Percentiles rank a stretch among this genome's conserved stretches.
Conservation (phyloP, 805 yeast species). For the Metschnikowia matae region DNA sequence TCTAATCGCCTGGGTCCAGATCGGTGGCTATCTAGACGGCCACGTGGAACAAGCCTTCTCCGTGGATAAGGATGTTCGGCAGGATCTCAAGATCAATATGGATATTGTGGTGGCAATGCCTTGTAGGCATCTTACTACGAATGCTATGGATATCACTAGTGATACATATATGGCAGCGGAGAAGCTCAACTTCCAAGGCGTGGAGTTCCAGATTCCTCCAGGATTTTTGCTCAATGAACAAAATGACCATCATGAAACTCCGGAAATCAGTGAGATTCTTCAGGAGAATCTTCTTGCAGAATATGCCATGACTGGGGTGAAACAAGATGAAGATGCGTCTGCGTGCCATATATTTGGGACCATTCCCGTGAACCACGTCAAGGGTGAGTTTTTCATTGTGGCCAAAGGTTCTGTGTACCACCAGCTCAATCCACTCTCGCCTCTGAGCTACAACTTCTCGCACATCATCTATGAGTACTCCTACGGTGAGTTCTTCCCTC, state of each 20-base stretch:
- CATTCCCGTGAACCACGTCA: constrained; percentile 78
- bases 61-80: constrained; percentile 60
- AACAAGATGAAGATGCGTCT: constrained; percentile 51
- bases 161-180: constrained; percentile 80
- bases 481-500: constrained; percentile 87
- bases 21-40: constrained; percentile 85
- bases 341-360: constrained; percentile 87
- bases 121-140: constrained; percentile 70
- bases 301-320: constrained; percentile 44
- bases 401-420: constrained; percentile 66
- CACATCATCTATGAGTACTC: constrained; percentile 86
- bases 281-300: constrained; percentile 65
- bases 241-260: constrained; percentile 46
- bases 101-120: constrained; percentile 83
- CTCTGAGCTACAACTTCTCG: constrained; percentile 64
- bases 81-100: constrained; percentile 63
- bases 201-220: constrained; percentile 51
- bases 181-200: constrained; percentile 65
- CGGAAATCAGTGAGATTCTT: constrained; percentile 63
- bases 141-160: constrained; percentile 70
- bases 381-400: constrained; percentile 81
- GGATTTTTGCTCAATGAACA: constrained; percentile 44
- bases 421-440: constrained; percentile 45
- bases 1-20: constrained; percentile 75
- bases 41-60: constrained; percentile 69